These are phyloP conservation scores for Oehlia diaphana DNA, from an alignment of 192 early-diverging fungal species.

Conservation along the genomic window DNA sequence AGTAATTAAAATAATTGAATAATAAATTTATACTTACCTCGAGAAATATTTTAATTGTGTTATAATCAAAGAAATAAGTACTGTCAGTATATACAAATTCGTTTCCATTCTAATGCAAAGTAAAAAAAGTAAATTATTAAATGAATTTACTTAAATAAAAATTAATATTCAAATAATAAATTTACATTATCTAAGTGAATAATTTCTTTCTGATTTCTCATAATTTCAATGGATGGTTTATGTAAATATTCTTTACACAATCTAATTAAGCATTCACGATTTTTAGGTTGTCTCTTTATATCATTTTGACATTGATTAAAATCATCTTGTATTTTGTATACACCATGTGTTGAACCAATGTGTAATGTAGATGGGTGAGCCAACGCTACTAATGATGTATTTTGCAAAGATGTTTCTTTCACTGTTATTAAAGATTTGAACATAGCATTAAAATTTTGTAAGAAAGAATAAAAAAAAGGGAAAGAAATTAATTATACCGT, in stretches of 20 bases:
- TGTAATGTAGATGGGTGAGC: conserved; percentile 41
- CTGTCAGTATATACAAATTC: conserved; percentile 44
- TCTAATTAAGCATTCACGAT: conserved; percentile 30
- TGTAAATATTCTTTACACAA: conserved; percentile 40
- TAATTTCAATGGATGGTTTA: conserved; percentile 37
- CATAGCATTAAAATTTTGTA: background rate
- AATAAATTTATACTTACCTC: conserved; percentile 27
- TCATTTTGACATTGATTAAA: conserved; percentile 18
- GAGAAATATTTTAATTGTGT: conserved; percentile 32
- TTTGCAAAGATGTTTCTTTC: conserved; percentile 9
- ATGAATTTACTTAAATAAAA: background rate
- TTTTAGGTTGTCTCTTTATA: conserved; percentile 1
- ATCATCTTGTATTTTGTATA: conserved; percentile 38
- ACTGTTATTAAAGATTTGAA: background rate
- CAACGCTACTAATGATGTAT: conserved; percentile 35
- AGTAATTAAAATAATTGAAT: background rate
- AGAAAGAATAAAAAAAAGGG: background rate
- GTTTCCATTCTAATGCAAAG: background rate
- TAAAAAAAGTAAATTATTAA: background rate
- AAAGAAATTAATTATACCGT: background rate
- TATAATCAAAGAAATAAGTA: conserved; percentile 45
- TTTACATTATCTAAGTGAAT: background rate
- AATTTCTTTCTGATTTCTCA: conserved; percentile 20
- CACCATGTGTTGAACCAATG: conserved; percentile 45
- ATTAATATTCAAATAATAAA: background rate